These are phyloP conservation scores for Spathaspora gorwiae DNA, from an alignment of 805 yeast species.

Conservation along the genomic window DNA sequence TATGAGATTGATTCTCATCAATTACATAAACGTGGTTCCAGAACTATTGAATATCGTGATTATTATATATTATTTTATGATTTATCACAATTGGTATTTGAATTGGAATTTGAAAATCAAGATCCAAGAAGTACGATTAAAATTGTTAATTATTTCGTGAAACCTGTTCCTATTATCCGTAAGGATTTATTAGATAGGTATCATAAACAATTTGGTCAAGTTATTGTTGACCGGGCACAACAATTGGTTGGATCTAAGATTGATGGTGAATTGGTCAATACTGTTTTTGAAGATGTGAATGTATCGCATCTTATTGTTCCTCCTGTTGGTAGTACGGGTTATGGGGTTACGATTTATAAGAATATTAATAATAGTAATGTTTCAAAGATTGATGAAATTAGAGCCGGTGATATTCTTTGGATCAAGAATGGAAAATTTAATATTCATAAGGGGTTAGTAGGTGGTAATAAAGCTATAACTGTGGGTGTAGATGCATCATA, in stretches of 20 bases:
- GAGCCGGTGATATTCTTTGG: conserved; percentile 82
- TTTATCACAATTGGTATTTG: conserved; percentile 60
- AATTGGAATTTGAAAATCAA: conserved; percentile 49
- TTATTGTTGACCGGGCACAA: conserved; percentile 36
- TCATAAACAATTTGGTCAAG: conserved; percentile 48
- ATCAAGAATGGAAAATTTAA: conserved; percentile 72
- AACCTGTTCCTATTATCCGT: conserved; percentile 43
- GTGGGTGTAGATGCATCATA: conserved; percentile 37
- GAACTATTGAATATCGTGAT: conserved; percentile 48
- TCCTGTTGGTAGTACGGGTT: conserved; percentile 63
- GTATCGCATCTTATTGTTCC: conserved; percentile 32
- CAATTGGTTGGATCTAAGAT: conserved; percentile 21
- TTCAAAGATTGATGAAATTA: conserved; percentile 54
- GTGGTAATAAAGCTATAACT: conserved; percentile 33
- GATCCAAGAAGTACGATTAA: conserved; percentile 52
- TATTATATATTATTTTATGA: conserved; percentile 71
- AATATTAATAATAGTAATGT: conserved; percentile 39
- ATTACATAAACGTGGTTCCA: conserved; percentile 54
- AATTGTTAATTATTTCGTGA: conserved; percentile 20
- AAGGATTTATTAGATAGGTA: conserved; percentile 46
- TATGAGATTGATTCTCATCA: conserved; percentile 62
- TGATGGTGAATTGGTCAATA: conserved; percentile 19
- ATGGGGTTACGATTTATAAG: conserved; percentile 67
- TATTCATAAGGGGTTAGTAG: conserved; percentile 51
- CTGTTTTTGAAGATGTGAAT: conserved; percentile 7